Evolutionary conservation across 306 rosid species (phyloP), one percentile per base, ranked within the genome.

Genomic region (Trifolium fragiferum): DNA sequence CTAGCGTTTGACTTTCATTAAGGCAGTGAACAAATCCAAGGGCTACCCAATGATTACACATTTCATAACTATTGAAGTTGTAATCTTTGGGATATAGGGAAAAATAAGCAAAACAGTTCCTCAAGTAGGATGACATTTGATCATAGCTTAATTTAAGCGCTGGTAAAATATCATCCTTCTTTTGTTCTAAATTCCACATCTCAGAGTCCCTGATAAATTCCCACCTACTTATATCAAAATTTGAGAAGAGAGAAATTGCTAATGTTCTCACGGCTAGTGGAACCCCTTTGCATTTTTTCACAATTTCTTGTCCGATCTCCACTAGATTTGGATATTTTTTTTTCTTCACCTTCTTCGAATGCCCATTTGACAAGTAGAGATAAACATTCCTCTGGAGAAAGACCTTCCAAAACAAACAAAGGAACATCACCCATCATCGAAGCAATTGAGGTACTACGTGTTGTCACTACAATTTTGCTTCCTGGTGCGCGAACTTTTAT

Each of bases 181-280:
- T 64, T n/a, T 64, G 50, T 10, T 38, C 16, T 10, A 64, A 37
- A 64, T 64, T 64, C 69, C 50, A 64, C 5, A 64, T 37, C 3
- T 37, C 69, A 5, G 14, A 12, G 16, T 38, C 69, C 1, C 9
- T 18, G 3, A 38, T 32, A 38, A 10, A 19, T 37, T 37, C 32
- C 69, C 50, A 63, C 15, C 37, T 35, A 4, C 13, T 9, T 16
- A 63, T 0, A 63, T 63, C 9, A 10, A 16, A 37, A 4, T 63
- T 19, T n/a, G 46, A 62, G 46, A 62, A 62, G 25, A 62, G 21
- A 1, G 68, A 62, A 8, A n/a, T 35, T 35, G 15, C 68, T 35
- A 62, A 62, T 16, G 68, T 9, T 25, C 60, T 69, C n/a, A 50
- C 19, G 0, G 40, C 69, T 43, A 41, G 47, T 41, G 47, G 47